Percentiles rank a stretch among this genome's conserved stretches.
phyloP scores from a whole-genome alignment of 768 basidiomycete species.

The Lactarius sanguifluus region DNA sequence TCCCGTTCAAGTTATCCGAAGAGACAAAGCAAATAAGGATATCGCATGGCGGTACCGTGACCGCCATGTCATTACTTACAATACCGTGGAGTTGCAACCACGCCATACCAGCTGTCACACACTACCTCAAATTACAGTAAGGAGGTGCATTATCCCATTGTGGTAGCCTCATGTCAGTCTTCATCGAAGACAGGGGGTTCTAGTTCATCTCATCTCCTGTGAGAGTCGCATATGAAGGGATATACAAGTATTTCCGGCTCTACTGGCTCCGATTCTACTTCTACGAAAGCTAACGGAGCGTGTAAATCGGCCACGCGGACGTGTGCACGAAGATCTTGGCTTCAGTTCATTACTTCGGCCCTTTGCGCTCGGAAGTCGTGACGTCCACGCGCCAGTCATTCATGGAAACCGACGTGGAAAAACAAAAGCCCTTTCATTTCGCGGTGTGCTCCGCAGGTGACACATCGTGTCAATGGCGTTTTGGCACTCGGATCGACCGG shows the following conservation, averaged over 20 bases:
- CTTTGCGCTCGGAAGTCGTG: background rate
- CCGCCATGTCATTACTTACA: background rate
- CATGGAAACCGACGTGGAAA: background rate
- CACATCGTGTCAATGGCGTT: constrained; percentile 3
- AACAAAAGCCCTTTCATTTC: background rate
- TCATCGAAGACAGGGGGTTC: background rate
- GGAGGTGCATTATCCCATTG: background rate
- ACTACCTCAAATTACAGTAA: background rate
- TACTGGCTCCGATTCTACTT: background rate
- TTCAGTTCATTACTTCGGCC: background rate
- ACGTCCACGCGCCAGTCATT: background rate
- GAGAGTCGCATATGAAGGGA: background rate
- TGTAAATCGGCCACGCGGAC: background rate
- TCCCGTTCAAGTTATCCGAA: background rate
- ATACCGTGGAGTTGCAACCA: background rate
- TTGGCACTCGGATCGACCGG: constrained; percentile 10
- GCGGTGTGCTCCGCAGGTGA: background rate
- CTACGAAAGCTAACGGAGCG: background rate
- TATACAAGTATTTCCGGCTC: background rate
- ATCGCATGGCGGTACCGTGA: background rate
- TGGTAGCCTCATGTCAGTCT: background rate
- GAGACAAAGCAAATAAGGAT: background rate
- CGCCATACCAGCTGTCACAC: background rate
- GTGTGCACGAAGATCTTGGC: background rate
- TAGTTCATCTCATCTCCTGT: background rate